Evolutionary conservation across 2,329 filamentous ascomycete genomes (phyloP).

Genomic region (Aspergillus aculeatus): DNA sequence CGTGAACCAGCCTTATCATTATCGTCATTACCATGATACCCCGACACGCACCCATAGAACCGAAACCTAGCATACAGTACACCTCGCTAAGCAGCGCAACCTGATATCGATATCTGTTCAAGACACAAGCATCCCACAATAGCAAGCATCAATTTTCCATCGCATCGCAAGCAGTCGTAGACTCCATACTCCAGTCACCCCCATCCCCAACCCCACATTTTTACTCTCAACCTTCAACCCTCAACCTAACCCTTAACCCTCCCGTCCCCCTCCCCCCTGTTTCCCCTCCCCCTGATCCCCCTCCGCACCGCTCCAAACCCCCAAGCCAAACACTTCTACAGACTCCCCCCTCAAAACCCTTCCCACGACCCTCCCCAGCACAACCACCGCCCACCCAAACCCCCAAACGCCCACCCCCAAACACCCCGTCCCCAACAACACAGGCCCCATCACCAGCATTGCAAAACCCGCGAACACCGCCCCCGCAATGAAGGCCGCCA

Average conservation of each 20-base stretch:
- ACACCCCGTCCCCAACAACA: conserved; percentile 65
- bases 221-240: too few relatives aligned
- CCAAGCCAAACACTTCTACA: conserved; percentile 54
- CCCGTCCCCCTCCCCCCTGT: neutral
- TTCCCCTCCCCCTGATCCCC: too few relatives aligned
- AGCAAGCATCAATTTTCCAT: too few relatives aligned
- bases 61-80: too few relatives aligned
- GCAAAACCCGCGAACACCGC: conserved; percentile 58
- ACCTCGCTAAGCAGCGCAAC: too few relatives aligned
- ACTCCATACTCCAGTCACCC: too few relatives aligned
- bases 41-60: too few relatives aligned
- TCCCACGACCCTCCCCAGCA: conserved; percentile 17
- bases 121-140: too few relatives aligned
- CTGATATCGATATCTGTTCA: too few relatives aligned
- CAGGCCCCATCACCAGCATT: conserved; percentile 65
- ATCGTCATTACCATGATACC: neutral
- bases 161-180: too few relatives aligned
- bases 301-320: conserved; percentile 47
- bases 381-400: conserved; percentile 42
- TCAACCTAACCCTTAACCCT: too few relatives aligned
- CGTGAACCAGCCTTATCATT: neutral
- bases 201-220: too few relatives aligned
- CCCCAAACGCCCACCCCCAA: conserved; percentile 65
- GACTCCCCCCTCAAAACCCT: conserved; percentile 4
- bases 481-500: conserved; percentile 62